Percentiles rank a stretch among this genome's conserved stretches.
These are phyloP conservation scores for Nematodospora anomalae DNA, from an alignment of 1,139 yeast genomes.

Conservation along the genomic window DNA sequence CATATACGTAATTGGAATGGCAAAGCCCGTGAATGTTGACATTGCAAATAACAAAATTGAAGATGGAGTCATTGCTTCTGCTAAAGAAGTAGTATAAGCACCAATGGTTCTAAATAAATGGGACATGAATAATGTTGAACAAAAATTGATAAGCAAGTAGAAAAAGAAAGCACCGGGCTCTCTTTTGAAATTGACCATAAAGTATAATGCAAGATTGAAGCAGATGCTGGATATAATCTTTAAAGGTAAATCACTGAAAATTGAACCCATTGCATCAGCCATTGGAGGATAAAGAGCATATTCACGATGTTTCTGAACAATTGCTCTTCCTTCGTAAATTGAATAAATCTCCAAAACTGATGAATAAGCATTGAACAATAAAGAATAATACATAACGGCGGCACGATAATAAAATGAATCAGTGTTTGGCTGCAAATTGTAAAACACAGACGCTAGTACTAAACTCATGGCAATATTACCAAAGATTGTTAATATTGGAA, in stretches of 20 bases:
- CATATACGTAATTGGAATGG: conserved; percentile 56
- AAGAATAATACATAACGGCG: conserved; percentile 57
- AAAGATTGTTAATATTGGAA: conserved; percentile 56
- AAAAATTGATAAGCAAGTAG: conserved; percentile 45
- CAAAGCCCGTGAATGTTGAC: conserved; percentile 60
- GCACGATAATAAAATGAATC: conserved; percentile 57
- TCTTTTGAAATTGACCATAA: conserved; percentile 56
- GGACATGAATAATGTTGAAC: conserved; percentile 53
- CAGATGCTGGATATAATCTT: conserved; percentile 43
- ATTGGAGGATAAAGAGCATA: conserved; percentile 66
- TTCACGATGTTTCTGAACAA: conserved; percentile 60
- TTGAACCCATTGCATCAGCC: conserved; percentile 63
- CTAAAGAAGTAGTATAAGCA: conserved; percentile 51
- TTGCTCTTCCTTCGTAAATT: conserved; percentile 57
- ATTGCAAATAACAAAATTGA: conserved; percentile 54
- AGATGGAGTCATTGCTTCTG: conserved; percentile 65
- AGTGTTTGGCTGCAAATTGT: conserved; percentile 47
- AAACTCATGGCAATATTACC: conserved; percentile 77
- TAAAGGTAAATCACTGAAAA: conserved; percentile 58
- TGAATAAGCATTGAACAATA: conserved; percentile 56
- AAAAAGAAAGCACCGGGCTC: conserved; percentile 62
- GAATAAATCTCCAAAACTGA: conserved; percentile 59
- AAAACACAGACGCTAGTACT: conserved; percentile 68
- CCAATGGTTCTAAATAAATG: conserved; percentile 63
- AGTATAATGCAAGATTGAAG: conserved; percentile 53